A percentile compares a stretch with the other conserved stretches of the same genome.
These are phyloP conservation scores for Cercospora nicotianae DNA, from an alignment of 2,329 filamentous ascomycete genomes.

Conservation along the genomic window DNA sequence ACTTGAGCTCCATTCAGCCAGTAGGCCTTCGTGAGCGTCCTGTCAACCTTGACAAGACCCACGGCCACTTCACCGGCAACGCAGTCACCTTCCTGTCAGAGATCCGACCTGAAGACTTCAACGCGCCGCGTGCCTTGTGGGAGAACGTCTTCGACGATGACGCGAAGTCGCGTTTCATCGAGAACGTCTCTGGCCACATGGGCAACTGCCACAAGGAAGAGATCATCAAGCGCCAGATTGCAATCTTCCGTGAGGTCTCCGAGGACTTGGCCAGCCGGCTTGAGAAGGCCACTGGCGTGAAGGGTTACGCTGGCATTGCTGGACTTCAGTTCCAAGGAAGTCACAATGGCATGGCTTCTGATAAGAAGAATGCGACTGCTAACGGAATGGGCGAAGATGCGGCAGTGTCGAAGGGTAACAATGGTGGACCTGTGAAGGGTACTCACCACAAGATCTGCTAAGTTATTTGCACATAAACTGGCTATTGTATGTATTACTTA, in stretches of 20 bases:
- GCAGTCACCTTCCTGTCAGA: conserved; percentile 54
- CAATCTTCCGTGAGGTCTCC: conserved; percentile 64
- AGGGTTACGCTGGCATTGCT: conserved; percentile 60
- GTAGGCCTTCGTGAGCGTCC: conserved; percentile 50
- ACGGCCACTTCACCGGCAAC: conserved; percentile 52
- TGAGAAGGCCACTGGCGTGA: conserved; percentile 63
- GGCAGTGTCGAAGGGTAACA: conserved; percentile 21
- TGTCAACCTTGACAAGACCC: conserved; percentile 52
- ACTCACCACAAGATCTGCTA: conserved; percentile 21
- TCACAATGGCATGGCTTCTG: conserved; percentile 61
- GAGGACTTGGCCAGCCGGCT: conserved; percentile 58
- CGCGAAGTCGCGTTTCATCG: conserved; percentile 59
- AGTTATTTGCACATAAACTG: neutral
- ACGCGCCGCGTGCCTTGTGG: conserved; percentile 59
- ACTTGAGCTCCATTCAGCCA: conserved; percentile 56
- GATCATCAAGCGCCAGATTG: conserved; percentile 64
- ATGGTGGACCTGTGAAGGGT: conserved; percentile 24
- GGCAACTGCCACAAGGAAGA: conserved; percentile 58
- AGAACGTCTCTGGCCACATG: conserved; percentile 64
- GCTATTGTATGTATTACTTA: neutral
- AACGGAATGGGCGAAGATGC: conserved; percentile 49
- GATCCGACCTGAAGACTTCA: conserved; percentile 56
- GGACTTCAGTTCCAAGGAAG: conserved; percentile 60
- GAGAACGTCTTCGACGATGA: conserved; percentile 62
- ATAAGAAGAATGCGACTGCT: conserved; percentile 48